phyloP scores from a whole-genome alignment of 371 early-diverging fungal species.

The Enterospora canceri region DNA sequence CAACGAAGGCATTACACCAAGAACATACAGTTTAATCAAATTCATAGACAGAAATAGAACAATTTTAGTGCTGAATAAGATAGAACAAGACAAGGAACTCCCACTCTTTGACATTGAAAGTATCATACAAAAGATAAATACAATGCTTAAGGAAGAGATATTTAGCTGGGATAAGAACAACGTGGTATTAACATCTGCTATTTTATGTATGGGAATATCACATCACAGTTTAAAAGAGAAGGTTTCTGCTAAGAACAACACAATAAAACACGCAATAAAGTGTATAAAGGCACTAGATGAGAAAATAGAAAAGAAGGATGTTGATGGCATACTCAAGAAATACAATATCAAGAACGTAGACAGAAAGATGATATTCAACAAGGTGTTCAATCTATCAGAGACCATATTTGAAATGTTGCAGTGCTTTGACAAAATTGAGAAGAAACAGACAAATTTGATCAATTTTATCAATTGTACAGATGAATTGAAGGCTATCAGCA shows the following conservation, averaged over 20 bases:
- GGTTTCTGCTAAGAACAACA: constrained; percentile 19
- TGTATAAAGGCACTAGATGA: constrained; percentile 26
- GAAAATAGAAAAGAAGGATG: constrained; percentile 28
- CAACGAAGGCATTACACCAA: constrained; percentile 74
- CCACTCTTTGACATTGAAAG: neutral
- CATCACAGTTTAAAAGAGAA: neutral
- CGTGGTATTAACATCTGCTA: constrained; percentile 42
- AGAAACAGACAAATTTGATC: neutral
- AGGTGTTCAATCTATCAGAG: constrained; percentile 28
- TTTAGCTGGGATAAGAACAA: constrained; percentile 54
- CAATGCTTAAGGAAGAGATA: constrained; percentile 23
- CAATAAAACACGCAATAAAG: constrained; percentile 25
- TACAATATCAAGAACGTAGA: constrained; percentile 17
- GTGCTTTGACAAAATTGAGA: neutral
- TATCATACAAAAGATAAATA: constrained; percentile 26
- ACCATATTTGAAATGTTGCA: constrained; percentile 35
- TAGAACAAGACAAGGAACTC: constrained; percentile 64
- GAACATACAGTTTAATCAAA: constrained; percentile 46
- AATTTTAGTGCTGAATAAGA: constrained; percentile 89
- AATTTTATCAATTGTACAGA: constrained; percentile 1
- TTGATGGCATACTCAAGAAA: constrained; percentile 20
- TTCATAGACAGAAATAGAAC: constrained; percentile 67
- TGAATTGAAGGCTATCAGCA: neutral
- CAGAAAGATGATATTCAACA: constrained; percentile 31
- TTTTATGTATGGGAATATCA: constrained; percentile 38